Evolutionary conservation across 495 filamentous ascomycete species (phyloP).

Genomic region (Hyphodiscus hymeniophilus): DNA sequence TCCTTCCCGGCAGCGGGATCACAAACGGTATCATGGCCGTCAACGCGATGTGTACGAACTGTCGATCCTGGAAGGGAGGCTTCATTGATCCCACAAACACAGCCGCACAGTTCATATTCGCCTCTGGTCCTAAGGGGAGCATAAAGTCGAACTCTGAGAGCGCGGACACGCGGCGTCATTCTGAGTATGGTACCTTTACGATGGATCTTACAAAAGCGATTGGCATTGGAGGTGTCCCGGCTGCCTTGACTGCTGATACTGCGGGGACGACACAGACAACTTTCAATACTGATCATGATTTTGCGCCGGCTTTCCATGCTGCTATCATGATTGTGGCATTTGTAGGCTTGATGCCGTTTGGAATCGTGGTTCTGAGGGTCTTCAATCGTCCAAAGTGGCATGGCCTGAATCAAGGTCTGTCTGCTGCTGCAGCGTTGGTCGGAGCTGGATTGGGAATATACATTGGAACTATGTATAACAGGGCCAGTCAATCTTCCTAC

Average conservation of each 20-base stretch:
- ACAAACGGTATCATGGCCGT: slow-evolving; percentile 34
- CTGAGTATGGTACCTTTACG: slow-evolving; percentile 43
- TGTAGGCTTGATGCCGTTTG: slow-evolving; percentile 45
- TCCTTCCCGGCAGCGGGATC: slow-evolving; percentile 34
- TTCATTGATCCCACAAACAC: slow-evolving; percentile 30
- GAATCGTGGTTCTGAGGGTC: slow-evolving; percentile 41
- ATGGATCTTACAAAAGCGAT: slow-evolving; percentile 44
- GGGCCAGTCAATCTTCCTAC: slow-evolving; percentile 27
- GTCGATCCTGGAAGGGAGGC: slow-evolving; percentile 35
- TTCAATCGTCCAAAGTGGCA: slow-evolving; percentile 40
- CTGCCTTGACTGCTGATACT: slow-evolving; percentile 12
- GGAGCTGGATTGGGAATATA: slow-evolving; percentile 44
- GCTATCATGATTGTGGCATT: slow-evolving; percentile 43
- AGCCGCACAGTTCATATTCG: slow-evolving; percentile 45
- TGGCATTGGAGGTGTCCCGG: slow-evolving; percentile 27
- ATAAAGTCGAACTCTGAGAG: slow-evolving; percentile 31
- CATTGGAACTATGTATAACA: slow-evolving; percentile 41
- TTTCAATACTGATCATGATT: slow-evolving; percentile 20
- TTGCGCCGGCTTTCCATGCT: slow-evolving; percentile 38
- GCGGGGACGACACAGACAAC: slow-evolving; percentile 18
- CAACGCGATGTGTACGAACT: slow-evolving; percentile 41
- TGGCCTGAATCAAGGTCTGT: slow-evolving; percentile 36
- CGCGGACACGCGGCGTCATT: slow-evolving; percentile 43
- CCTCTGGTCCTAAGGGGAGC: slow-evolving; percentile 36
- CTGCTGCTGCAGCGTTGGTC: slow-evolving; percentile 32